phyloP scores from a whole-genome alignment of 2,329 filamentous ascomycete genomes.

The Penicillium corylophilum region DNA sequence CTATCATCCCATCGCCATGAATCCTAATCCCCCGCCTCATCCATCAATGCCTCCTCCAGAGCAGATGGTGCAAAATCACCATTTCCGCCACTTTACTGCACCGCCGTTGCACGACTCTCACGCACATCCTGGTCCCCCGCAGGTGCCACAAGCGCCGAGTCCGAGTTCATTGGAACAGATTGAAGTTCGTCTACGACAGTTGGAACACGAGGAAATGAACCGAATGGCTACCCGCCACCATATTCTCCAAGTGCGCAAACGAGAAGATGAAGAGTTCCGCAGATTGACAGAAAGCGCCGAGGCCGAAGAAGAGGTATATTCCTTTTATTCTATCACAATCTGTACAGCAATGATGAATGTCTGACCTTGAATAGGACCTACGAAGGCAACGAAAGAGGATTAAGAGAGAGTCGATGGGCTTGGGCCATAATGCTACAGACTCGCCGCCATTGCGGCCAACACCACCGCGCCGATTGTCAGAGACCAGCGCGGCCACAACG shows the following conservation, averaged over 20 bases:
- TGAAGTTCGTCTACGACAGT: slow-evolving; percentile 38
- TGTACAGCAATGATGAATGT: neutral
- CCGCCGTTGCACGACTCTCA: slow-evolving; percentile 31
- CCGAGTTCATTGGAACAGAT: slow-evolving; percentile 38
- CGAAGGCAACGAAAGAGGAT: slow-evolving; percentile 40
- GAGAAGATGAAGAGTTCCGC: slow-evolving; percentile 43
- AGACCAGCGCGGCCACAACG: slow-evolving; percentile 43
- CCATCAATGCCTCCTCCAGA: slow-evolving; percentile 32
- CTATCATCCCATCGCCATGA: slow-evolving; percentile 44
- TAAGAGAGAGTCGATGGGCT: slow-evolving; percentile 43
- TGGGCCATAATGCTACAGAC: slow-evolving; percentile 36
- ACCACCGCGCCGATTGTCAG: slow-evolving; percentile 39
- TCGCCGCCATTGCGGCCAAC: slow-evolving; percentile 40
- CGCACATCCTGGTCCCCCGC: slow-evolving; percentile 16
- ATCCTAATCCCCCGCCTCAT: slow-evolving; percentile 35
- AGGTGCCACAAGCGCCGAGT: slow-evolving; percentile 22
- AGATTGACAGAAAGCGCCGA: slow-evolving; percentile 41
- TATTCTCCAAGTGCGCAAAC: slow-evolving; percentile 38
- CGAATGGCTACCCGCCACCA: slow-evolving; percentile 40
- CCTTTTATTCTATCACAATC: neutral
- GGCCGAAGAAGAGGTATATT: slow-evolving; percentile 41
- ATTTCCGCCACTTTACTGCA: slow-evolving; percentile 33
- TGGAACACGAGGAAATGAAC: slow-evolving; percentile 42
- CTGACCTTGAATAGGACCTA: slow-evolving; percentile 29
- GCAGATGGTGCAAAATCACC: slow-evolving; percentile 34